These are phyloP conservation scores for Acanthamoeba castellanii DNA, from an alignment of 208 protist species.

Conservation along the genomic window DNA sequence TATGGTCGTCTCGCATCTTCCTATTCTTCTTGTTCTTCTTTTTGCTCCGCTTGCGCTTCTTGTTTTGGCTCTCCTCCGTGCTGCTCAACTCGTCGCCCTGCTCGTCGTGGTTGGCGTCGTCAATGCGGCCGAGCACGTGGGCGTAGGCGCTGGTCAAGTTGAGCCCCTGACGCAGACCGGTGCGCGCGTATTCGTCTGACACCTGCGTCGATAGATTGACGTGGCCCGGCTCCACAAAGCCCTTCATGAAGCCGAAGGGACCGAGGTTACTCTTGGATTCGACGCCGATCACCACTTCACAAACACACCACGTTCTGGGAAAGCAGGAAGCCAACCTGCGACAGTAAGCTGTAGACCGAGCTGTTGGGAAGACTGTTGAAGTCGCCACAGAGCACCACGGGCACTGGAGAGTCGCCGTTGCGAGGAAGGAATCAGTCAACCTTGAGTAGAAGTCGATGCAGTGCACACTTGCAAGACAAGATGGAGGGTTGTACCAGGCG, in stretches of 20 bases:
- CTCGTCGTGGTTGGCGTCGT: too few species aligned
- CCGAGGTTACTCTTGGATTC: too few species aligned
- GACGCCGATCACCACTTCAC: background rate
- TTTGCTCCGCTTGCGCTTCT: background rate
- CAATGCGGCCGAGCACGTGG: background rate
- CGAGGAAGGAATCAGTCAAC: background rate
- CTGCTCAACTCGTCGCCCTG: background rate
- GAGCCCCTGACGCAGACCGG: background rate
- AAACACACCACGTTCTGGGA: background rate
- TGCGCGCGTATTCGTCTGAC: background rate
- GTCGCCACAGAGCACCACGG: constrained; percentile 44
- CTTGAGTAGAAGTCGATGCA: background rate
- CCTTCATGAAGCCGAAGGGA: background rate
- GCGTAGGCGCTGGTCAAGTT: constrained; percentile 35
- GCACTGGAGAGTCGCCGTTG: background rate
- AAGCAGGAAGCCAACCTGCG: background rate
- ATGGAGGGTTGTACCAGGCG: background rate
- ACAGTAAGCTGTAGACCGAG: background rate
- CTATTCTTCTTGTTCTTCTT: background rate
- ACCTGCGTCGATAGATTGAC: background rate
- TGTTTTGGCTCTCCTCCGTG: background rate
- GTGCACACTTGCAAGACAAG: background rate
- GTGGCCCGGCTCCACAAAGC: background rate
- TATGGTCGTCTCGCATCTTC: background rate
- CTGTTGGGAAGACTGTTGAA: constrained; percentile 40